Conservation (phyloP, 176 grass and related monocot species). For the Triticum aestivum region IWGSC_CS_RefSeq_v2.1 NC_057797.1:186924762-186925261, state of each 20-base stretch:
- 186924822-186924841: slow-evolving; percentile 48
- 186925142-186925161: slow-evolving; percentile 49
- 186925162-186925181: slow-evolving; percentile 61
- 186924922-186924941: slow-evolving; percentile 83
- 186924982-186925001: slow-evolving; percentile 69
- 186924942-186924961: slow-evolving; percentile 91
- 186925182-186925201: slow-evolving; percentile 75
- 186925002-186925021: slow-evolving; percentile 53
- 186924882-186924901: slow-evolving; percentile 69
- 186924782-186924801: slow-evolving; percentile 57
- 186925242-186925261: slow-evolving; percentile 57
- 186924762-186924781: slow-evolving; percentile 30
- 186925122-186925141: slow-evolving; percentile 71
- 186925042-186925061: slow-evolving; percentile 49
- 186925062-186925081: not conserved
- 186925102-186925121: slow-evolving; percentile 56
- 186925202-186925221: slow-evolving; percentile 88
- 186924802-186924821: slow-evolving; percentile 38
- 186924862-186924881: slow-evolving; percentile 51
- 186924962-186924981: slow-evolving; percentile 81
- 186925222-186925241: slow-evolving; percentile 58
- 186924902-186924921: slow-evolving; percentile 80
- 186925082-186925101: not conserved
- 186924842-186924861: slow-evolving; percentile 53
- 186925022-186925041: slow-evolving; percentile 68